Evolutionary conservation across 768 basidiomycete genomes (phyloP), one percentile per base, ranked within the genome.

Genomic region (Leucosporidium creatinivorum): DNA sequence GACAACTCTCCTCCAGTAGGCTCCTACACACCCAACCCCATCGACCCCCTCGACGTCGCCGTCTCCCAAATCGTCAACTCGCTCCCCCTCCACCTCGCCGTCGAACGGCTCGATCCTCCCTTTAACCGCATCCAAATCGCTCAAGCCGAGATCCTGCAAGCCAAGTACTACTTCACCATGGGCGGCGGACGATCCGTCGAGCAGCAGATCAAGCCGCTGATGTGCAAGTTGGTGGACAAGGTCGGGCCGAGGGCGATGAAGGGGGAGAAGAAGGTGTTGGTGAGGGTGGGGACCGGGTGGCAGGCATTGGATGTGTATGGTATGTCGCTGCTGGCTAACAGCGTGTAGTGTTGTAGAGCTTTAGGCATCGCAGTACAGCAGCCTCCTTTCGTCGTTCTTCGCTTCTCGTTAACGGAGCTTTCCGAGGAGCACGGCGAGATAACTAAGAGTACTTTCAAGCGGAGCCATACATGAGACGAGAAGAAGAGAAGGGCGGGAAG

Each of bases 251-350:
- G 80, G 78, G 26, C 75, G 78, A 63, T 69, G 60, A 82, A 79
- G 71, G 81, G 82, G 73, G 78, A 78, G 64, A 90, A 88, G 84
- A 93, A 91, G 79, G 91, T 93, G 36, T 88, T 93, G 87, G 90
- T 88, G 79, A 86, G 91, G 67, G 87, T 93, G 69, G 91, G 91
- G 56, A 89, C 89, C 0, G 69, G 66, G 23, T 68, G 67, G 67
- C 65, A 66, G 56, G 67, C 69, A 25, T 48, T 70, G 23, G 69
- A 70, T 60, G 26, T 25, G 26, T 60, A 58, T 30, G 21, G 48
- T 26, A 17, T 65, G 19, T 23, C 26, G 6, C 5, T 65, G 47
- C 21, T 67, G 4, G 62, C 60, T 31, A 25, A 5, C 44, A 25
- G 25, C 9, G 36, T 58, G 15, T 67, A 44, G 39, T 44, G 39